Percentiles rank a stretch among this genome's conserved stretches.
Evolutionary conservation across 768 basidiomycete species (phyloP).

Genomic region (Wakefieldia striispora): DNA sequence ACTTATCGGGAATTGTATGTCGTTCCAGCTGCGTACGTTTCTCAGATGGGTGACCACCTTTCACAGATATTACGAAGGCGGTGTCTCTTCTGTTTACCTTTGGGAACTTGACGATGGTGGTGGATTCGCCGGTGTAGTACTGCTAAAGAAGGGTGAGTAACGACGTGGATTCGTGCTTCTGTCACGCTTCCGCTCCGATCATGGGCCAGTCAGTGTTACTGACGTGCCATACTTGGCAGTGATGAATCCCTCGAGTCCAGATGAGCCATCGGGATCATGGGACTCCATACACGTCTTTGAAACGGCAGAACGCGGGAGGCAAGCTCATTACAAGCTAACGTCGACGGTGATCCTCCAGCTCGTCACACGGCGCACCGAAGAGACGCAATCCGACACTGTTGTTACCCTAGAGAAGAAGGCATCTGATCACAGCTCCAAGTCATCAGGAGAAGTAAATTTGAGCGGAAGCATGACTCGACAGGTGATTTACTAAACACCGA

Average conservation of each 20-base stretch:
- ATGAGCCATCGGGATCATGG: conserved; percentile 86
- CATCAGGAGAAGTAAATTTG: conserved; percentile 74
- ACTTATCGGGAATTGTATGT: conserved; percentile 92
- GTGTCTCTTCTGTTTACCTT: conserved; percentile 92
- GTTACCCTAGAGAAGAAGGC: conserved; percentile 34
- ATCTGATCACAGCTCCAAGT: conserved; percentile 49
- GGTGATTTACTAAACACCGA: conserved; percentile 45
- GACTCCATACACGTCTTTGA: conserved; percentile 99
- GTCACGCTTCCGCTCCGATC: background rate
- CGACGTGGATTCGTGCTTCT: background rate
- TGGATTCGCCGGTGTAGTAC: conserved; percentile 93
- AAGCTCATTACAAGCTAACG: conserved; percentile 95
- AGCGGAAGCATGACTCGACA: conserved; percentile 98
- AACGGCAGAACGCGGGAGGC: conserved; percentile 83
- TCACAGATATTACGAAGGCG: conserved; percentile 94
- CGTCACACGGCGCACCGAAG: conserved; percentile 47
- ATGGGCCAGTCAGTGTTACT: background rate
- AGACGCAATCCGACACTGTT: conserved; percentile 14
- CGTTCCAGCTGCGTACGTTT: conserved; percentile 3
- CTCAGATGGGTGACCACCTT: background rate
- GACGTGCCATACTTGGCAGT: conserved; percentile 38
- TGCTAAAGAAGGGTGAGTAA: conserved; percentile 86
- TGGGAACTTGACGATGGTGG: conserved; percentile 98
- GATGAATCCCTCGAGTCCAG: conserved; percentile 52
- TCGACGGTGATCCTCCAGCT: conserved; percentile 97